A percentile compares a stretch with the other conserved stretches of the same genome.
These are phyloP conservation scores for Plasmodium cynomolgi DNA, from an alignment of 169 alveolate species.

Conservation along the genomic window DNA sequence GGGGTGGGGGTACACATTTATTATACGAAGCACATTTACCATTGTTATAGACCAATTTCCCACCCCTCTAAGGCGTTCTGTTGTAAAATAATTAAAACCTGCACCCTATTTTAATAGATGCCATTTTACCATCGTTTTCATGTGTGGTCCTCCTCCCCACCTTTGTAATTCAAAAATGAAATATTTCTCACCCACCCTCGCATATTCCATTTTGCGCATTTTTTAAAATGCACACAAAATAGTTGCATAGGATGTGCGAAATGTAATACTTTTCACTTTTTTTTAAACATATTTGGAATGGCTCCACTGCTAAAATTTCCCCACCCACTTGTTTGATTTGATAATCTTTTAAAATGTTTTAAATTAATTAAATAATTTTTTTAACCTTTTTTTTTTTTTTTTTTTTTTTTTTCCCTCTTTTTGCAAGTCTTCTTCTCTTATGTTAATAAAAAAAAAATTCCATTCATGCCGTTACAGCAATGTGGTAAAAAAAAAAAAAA, in stretches of 20 bases:
- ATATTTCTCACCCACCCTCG: background rate
- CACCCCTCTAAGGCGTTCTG: background rate
- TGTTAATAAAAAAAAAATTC: background rate
- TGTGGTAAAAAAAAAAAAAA: constrained; percentile 7
- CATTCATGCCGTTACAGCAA: background rate
- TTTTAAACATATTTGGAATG: background rate
- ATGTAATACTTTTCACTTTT: background rate
- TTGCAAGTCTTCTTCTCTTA: constrained; percentile 6
- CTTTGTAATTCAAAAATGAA: background rate
- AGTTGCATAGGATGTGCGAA: background rate
- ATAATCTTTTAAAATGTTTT: background rate
- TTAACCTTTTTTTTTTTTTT: constrained; percentile 7
- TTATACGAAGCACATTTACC: background rate
- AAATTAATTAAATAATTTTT: constrained; percentile 15
- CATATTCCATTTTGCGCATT: background rate
- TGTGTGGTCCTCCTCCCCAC: background rate
- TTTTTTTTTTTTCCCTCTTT: constrained; percentile 15
- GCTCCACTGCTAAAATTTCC: background rate
- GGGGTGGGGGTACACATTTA: background rate
- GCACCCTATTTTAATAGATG: background rate
- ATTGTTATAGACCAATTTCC: background rate
- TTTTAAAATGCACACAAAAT: background rate
- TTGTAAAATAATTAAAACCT: background rate
- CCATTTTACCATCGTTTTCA: background rate
- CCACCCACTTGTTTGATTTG: background rate